Evolutionary conservation across 441 rosid genomes (phyloP).

Genomic region (Populus tomentosa): DNA sequence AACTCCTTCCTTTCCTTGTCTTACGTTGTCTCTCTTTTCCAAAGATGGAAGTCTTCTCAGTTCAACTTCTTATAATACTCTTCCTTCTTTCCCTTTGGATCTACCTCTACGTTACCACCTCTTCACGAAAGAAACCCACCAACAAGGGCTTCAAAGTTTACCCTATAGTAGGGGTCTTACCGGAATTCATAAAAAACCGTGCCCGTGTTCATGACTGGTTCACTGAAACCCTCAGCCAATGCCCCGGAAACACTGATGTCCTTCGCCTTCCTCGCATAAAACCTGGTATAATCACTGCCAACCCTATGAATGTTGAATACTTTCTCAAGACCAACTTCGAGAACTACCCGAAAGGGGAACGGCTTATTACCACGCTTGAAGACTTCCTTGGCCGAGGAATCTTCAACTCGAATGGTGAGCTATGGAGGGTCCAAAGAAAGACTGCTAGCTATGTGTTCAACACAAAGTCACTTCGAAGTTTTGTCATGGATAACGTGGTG

Average conservation of each 20-base stretch:
- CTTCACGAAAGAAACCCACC: not conserved
- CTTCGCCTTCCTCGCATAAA: constrained; percentile 28
- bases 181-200: constrained; percentile 39
- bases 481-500: not conserved
- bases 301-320: constrained; percentile 23
- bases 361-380: not conserved
- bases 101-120: constrained; percentile 12
- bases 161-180: constrained; percentile 37
- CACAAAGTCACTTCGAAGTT: not conserved
- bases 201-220: constrained; percentile 48
- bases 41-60: constrained; percentile 32
- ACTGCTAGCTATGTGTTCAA: not conserved
- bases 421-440: constrained; percentile 22
- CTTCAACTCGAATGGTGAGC: constrained; percentile 12
- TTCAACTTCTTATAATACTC: constrained; percentile 16
- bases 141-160: constrained; percentile 30
- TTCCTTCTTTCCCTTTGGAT: constrained; percentile 19
- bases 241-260: constrained; percentile 30
- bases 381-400: constrained; percentile 24
- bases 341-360: constrained; percentile 24
- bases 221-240: constrained; percentile 23
- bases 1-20: too few relatives aligned
- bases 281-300: constrained; percentile 20
- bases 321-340: constrained; percentile 13
- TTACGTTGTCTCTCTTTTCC: too few relatives aligned